Conservation (phyloP, 352 stramenopile genomes). For the Pythium sukuiense region DNA sequence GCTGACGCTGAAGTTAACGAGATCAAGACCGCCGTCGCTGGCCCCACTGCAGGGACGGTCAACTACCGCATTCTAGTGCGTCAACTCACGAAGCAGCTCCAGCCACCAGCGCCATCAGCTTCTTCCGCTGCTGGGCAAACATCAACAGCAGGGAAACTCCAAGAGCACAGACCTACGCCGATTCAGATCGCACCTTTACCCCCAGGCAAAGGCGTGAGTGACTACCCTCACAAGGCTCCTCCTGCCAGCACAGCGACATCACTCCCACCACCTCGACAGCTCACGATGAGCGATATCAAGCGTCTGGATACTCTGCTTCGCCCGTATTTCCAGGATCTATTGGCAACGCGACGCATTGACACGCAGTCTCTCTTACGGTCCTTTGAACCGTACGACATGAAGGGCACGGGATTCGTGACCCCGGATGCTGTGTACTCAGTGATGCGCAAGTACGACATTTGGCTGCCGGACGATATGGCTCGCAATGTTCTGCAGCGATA, state of each 20-base stretch:
- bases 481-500: constrained; percentile 53
- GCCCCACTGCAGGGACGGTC: constrained; percentile 39
- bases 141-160: background rate
- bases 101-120: constrained; percentile 3
- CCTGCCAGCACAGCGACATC: background rate
- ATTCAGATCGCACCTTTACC: constrained; percentile 15
- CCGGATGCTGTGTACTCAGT: constrained; percentile 61
- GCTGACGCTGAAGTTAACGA: constrained; percentile 48
- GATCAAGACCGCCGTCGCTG: constrained; percentile 50
- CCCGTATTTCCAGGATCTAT: constrained; percentile 52
- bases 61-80: constrained; percentile 52
- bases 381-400: constrained; percentile 64
- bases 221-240: constrained; percentile 8
- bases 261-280: constrained; percentile 14
- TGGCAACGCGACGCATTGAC: constrained; percentile 41
- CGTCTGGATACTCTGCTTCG: constrained; percentile 42
- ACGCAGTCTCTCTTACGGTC: constrained; percentile 31
- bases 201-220: background rate
- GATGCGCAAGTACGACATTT: constrained; percentile 65
- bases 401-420: constrained; percentile 59
- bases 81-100: constrained; percentile 44
- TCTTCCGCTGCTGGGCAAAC: background rate
- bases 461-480: constrained; percentile 40
- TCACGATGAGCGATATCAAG: constrained; percentile 45
- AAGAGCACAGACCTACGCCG: constrained; percentile 15